These are phyloP conservation scores for Aspergillus sp. DNA, from an alignment of 2,329 filamentous ascomycete genomes.

Conservation along the genomic window DNA sequence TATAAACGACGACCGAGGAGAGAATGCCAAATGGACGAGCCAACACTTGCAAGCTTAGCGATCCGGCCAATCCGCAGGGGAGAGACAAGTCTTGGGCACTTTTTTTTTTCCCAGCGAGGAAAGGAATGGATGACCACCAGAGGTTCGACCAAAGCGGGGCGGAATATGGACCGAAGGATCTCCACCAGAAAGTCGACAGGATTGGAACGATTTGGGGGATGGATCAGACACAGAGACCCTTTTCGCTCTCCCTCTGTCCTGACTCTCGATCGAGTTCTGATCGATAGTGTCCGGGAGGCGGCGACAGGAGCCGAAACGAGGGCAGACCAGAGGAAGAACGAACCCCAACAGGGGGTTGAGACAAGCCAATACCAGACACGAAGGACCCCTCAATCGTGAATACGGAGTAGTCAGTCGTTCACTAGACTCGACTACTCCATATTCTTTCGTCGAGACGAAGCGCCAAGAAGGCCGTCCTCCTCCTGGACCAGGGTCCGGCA, in stretches of 20 bases:
- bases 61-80: constrained; percentile 7
- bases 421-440: not conserved
- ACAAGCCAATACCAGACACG: not conserved
- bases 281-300: not conserved
- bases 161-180: not conserved
- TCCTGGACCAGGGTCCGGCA: no score
- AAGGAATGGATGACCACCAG: not conserved
- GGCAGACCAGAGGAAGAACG: not conserved
- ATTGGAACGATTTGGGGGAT: not conserved
- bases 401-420: not conserved
- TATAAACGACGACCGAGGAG: not conserved
- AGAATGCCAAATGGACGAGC: not conserved
- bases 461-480: no score
- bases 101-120: not conserved
- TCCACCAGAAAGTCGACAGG: not conserved
- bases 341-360: not conserved
- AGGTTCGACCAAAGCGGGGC: not conserved
- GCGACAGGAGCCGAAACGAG: not conserved
- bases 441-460: not conserved
- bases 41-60: not conserved
- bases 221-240: not conserved
- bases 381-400: not conserved
- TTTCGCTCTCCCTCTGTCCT: not conserved
- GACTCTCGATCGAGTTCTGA: not conserved
- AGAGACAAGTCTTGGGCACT: not conserved